Percentiles rank a stretch among this genome's conserved stretches.
Conservation (phyloP, 2,329 filamentous ascomycete genomes). For the Colletotrichum filicis region DNA sequence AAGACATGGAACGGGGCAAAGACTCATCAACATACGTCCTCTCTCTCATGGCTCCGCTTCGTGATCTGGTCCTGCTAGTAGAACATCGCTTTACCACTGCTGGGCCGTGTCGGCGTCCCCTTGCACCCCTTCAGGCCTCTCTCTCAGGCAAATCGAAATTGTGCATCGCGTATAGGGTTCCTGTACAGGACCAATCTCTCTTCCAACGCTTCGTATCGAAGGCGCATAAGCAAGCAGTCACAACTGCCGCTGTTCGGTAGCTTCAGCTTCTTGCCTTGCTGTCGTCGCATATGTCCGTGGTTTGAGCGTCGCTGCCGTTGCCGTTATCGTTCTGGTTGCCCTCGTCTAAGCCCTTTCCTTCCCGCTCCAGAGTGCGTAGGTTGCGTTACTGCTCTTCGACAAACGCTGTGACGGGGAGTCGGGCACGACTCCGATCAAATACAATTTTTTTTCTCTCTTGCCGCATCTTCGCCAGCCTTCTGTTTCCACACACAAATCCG, state of each 20-base stretch:
- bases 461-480: slow-evolving; percentile 10
- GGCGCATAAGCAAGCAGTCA: not conserved
- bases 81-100: not conserved
- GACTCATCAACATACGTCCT: not conserved
- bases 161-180: not conserved
- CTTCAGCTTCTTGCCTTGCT: not conserved
- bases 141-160: not conserved
- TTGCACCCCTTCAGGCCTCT: not conserved
- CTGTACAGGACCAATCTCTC: not conserved
- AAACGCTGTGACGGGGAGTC: slow-evolving; percentile 20
- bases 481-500: not conserved
- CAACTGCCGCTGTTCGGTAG: not conserved
- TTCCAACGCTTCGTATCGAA: not conserved
- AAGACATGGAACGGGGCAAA: not conserved
- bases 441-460: slow-evolving; percentile 4
- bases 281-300: not conserved
- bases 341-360: not conserved
- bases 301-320: too few species aligned
- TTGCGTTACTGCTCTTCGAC: slow-evolving; percentile 1
- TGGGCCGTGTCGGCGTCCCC: not conserved
- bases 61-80: not conserved
- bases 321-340: not conserved
- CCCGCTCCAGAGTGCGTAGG: not conserved
- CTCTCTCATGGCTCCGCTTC: not conserved
- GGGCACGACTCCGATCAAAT: slow-evolving; percentile 20